Percentiles rank a stretch among this genome's conserved stretches.
Evolutionary conservation across 345 rosid species (phyloP).

Genomic region (Euphorbia peplus): DNA sequence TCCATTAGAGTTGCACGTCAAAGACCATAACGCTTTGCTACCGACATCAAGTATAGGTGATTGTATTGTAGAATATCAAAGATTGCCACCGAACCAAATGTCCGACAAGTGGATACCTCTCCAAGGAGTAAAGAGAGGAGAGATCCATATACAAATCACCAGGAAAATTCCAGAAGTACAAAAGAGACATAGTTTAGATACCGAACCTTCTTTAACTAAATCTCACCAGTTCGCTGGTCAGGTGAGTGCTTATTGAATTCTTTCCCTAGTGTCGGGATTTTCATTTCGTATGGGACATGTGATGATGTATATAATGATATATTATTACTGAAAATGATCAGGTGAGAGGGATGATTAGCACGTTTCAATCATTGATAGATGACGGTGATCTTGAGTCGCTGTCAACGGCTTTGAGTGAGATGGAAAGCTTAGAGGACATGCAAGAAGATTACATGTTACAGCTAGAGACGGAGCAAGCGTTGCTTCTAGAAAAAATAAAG

Average conservation of each 20-base stretch:
- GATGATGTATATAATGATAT: too few species aligned
- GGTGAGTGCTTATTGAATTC: conserved; percentile 29
- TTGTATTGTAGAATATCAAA: conserved; percentile 82
- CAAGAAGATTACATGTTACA: conserved; percentile 78
- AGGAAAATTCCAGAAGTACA: conserved; percentile 60
- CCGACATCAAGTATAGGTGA: conserved; percentile 81
- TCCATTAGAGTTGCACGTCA: conserved; percentile 67
- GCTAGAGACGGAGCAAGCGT: conserved; percentile 83
- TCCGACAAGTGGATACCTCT: conserved; percentile 97
- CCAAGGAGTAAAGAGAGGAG: conserved; percentile 87
- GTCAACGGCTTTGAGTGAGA: conserved; percentile 53
- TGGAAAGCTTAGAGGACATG: conserved; percentile 64
- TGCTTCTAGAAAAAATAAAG: conserved; percentile 74
- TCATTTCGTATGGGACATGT: background rate
- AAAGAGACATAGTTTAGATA: conserved; percentile 48
- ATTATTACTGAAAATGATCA: conserved; percentile 21
- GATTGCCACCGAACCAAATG: conserved; percentile 71
- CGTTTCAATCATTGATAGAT: conserved; percentile 56
- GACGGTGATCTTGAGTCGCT: conserved; percentile 64
- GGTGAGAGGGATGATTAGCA: conserved; percentile 65
- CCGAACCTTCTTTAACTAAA: conserved; percentile 55
- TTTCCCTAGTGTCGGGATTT: background rate
- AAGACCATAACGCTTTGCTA: conserved; percentile 81
- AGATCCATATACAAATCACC: conserved; percentile 72
- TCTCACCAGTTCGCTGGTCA: conserved; percentile 49